phyloP scores from a whole-genome alignment of 2,329 filamentous ascomycete species.

The Kalaharituber pfeilii region DNA sequence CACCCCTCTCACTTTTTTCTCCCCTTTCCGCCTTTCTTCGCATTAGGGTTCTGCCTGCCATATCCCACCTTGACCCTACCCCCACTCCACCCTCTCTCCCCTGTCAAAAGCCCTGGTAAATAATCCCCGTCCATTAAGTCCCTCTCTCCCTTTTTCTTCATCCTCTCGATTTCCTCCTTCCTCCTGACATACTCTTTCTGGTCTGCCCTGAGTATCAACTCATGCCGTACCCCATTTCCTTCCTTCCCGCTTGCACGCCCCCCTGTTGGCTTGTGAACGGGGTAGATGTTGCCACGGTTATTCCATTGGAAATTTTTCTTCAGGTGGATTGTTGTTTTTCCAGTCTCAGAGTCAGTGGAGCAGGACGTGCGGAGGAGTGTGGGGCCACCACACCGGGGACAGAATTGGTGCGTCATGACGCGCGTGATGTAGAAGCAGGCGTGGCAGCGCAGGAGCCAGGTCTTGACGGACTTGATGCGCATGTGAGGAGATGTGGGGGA shows the following conservation, averaged over 20 bases:
- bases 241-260: conserved; percentile 69
- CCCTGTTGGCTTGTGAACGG: conserved; percentile 74
- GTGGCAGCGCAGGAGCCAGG: conserved; percentile 82
- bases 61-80: conserved; percentile 66
- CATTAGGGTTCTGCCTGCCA: conserved; percentile 63
- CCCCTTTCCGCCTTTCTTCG: too few species aligned
- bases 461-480: conserved; percentile 69
- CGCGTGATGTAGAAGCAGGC: conserved; percentile 75
- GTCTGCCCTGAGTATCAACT: conserved; percentile 76
- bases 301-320: conserved; percentile 96
- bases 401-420: conserved; percentile 74
- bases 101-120: conserved; percentile 66
- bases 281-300: conserved; percentile 78
- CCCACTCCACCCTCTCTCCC: conserved; percentile 48
- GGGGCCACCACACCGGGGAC: conserved; percentile 59
- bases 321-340: conserved; percentile 68
- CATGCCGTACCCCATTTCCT: conserved; percentile 59
- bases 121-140: conserved; percentile 95
- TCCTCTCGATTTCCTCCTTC: conserved; percentile 44
- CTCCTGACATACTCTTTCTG: conserved; percentile 69
- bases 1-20: too few species aligned
- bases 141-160: conserved; percentile 45
- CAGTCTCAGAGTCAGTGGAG: conserved; percentile 54
- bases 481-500: conserved; percentile 50
- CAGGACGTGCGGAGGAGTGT: conserved; percentile 73